Percentiles rank a stretch among this genome's conserved stretches.
These are phyloP conservation scores for Ochetophila trinervis DNA, from an alignment of 306 rosid genomes.

Conservation along the genomic window DNA sequence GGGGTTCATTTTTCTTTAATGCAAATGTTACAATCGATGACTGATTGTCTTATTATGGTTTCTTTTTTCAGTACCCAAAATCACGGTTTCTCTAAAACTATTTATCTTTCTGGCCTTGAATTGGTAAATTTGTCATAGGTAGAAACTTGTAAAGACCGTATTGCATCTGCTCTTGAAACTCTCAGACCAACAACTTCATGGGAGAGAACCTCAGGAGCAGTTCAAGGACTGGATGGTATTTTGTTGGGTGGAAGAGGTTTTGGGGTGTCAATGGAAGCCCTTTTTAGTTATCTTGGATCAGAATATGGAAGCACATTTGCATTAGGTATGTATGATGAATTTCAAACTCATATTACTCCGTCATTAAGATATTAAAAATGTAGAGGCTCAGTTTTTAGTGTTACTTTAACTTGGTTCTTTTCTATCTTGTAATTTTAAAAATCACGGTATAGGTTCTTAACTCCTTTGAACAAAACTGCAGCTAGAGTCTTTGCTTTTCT, in stretches of 20 bases:
- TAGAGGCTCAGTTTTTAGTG: neutral
- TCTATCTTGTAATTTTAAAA: conserved; percentile 10
- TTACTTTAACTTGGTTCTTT: neutral
- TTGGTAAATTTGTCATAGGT: conserved; percentile 52
- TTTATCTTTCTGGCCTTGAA: conserved; percentile 19
- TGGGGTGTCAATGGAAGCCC: conserved; percentile 92
- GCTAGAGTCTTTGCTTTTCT: conserved; percentile 93
- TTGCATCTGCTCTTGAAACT: conserved; percentile 88
- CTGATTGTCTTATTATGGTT: neutral
- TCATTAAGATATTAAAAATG: neutral
- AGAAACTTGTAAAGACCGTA: conserved; percentile 87
- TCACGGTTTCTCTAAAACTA: neutral
- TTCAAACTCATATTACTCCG: conserved; percentile 17
- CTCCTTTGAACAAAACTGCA: conserved; percentile 42
- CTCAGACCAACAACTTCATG: conserved; percentile 94
- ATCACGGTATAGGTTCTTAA: conserved; percentile 27
- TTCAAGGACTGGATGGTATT: conserved; percentile 86
- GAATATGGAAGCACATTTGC: conserved; percentile 98
- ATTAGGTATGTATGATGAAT: conserved; percentile 54
- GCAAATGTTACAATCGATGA: neutral
- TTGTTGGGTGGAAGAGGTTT: conserved; percentile 95
- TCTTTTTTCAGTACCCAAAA: conserved; percentile 2
- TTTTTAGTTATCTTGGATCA: conserved; percentile 86
- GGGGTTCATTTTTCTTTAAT: conserved; percentile 5
- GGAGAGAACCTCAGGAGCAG: conserved; percentile 92